phyloP scores from a whole-genome alignment of 208 protist genomes.

The Trypanosoma congolense region DNA sequence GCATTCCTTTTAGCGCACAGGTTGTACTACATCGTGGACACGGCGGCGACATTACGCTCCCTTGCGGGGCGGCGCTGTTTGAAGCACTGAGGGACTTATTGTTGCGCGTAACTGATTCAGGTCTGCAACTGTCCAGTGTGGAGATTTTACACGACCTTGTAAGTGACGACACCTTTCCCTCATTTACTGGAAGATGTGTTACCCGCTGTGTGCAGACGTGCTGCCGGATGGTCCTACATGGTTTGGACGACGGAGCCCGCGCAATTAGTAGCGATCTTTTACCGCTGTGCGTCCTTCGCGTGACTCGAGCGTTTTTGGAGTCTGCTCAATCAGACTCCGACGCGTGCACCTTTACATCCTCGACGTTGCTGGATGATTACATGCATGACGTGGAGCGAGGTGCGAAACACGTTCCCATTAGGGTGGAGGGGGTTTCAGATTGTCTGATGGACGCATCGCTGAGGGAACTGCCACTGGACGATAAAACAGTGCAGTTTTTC shows the following conservation, averaged over 20 bases:
- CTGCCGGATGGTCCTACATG: constrained; percentile 32
- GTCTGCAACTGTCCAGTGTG: constrained; percentile 36
- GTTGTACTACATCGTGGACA: constrained; percentile 35
- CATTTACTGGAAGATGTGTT: constrained; percentile 32
- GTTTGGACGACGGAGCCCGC: constrained; percentile 31
- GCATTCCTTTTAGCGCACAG: constrained; percentile 19
- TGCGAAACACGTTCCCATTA: constrained; percentile 41
- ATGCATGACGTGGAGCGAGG: constrained; percentile 56
- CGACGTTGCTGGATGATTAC: constrained; percentile 55
- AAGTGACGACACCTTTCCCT: constrained; percentile 21
- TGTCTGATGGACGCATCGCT: background rate
- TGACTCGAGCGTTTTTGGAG: constrained; percentile 35
- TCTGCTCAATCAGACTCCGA: constrained; percentile 2
- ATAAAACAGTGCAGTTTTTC: background rate
- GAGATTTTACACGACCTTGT: constrained; percentile 36
- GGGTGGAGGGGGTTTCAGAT: constrained; percentile 16
- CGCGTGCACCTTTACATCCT: constrained; percentile 37
- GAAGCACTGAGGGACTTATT: constrained; percentile 37
- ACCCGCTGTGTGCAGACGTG: constrained; percentile 44
- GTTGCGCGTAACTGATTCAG: constrained; percentile 25
- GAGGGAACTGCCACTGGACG: constrained; percentile 3
- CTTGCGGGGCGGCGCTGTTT: constrained; percentile 34
- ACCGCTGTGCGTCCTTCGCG: constrained; percentile 21
- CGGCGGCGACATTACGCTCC: constrained; percentile 11
- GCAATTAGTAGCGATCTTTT: constrained; percentile 26